phyloP scores from a whole-genome alignment of 352 stramenopile species.

The Globisporangium radiosum region DNA sequence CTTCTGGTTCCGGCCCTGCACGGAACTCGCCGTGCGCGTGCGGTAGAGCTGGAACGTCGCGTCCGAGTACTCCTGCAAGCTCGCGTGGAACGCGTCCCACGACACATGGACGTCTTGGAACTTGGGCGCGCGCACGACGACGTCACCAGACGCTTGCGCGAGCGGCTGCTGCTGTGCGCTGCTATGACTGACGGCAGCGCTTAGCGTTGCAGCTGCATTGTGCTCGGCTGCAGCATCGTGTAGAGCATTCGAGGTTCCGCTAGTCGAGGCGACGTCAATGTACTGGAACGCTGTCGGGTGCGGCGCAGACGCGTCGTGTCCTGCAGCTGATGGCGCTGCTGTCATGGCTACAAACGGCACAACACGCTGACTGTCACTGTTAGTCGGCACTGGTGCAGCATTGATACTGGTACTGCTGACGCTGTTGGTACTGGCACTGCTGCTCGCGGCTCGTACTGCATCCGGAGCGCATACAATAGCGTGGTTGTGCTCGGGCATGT shows the following conservation, averaged over 20 bases:
- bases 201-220: neutral
- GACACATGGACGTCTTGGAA: slow-evolving; percentile 46
- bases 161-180: neutral
- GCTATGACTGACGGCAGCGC: neutral
- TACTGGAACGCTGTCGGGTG: slow-evolving; percentile 1
- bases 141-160: slow-evolving; percentile 15
- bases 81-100: slow-evolving; percentile 65
- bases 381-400: neutral
- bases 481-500: slow-evolving; percentile 64
- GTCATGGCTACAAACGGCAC: too few species aligned
- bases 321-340: neutral
- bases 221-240: neutral
- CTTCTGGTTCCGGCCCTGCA: slow-evolving; percentile 61
- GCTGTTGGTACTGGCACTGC: neutral
- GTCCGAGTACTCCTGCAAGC: slow-evolving; percentile 54
- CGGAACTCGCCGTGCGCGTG: slow-evolving; percentile 68
- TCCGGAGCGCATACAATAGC: slow-evolving; percentile 8
- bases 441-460: neutral
- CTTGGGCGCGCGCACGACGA: slow-evolving; percentile 57
- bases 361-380: too few species aligned
- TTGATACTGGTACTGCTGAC: too few species aligned
- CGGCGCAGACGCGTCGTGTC: neutral
- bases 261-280: neutral
- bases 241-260: neutral
- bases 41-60: slow-evolving; percentile 68